These are phyloP conservation scores for Neostapfia colusana DNA, from an alignment of 176 grass and related monocot species.

Conservation along the genomic window DNA sequence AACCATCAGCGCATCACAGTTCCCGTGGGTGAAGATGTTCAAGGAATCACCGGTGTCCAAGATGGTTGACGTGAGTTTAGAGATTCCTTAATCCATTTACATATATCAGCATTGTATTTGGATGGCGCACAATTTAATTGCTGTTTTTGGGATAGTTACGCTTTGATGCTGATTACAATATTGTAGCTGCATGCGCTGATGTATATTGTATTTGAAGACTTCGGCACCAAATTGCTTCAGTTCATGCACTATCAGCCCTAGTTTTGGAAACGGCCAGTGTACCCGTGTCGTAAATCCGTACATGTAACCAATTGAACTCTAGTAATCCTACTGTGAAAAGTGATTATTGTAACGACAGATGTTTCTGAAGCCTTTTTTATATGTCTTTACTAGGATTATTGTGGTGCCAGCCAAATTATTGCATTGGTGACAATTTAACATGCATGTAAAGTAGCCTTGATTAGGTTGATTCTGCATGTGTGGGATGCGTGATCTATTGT, in stretches of 20 bases:
- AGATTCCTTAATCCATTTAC: not conserved
- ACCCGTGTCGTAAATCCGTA: not conserved
- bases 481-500: not conserved
- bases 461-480: not conserved
- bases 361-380: not conserved
- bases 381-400: not conserved
- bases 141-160: not conserved
- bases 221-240: not conserved
- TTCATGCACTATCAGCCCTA: not conserved
- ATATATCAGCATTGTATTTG: not conserved
- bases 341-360: not conserved
- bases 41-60: conserved; percentile 86
- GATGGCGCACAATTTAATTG: not conserved
- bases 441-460: not conserved
- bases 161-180: not conserved
- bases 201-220: not conserved
- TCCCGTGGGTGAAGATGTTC: conserved; percentile 93
- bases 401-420: not conserved
- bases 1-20: conserved; percentile 69
- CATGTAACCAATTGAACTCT: not conserved
- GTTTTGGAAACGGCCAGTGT: not conserved
- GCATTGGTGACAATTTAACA: not conserved
- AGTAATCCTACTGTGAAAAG: not conserved
- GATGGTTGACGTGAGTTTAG: conserved; percentile 72
- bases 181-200: not conserved